Conservation (phyloP, 805 yeast species). For the Kodamaea sagamina region DNA sequence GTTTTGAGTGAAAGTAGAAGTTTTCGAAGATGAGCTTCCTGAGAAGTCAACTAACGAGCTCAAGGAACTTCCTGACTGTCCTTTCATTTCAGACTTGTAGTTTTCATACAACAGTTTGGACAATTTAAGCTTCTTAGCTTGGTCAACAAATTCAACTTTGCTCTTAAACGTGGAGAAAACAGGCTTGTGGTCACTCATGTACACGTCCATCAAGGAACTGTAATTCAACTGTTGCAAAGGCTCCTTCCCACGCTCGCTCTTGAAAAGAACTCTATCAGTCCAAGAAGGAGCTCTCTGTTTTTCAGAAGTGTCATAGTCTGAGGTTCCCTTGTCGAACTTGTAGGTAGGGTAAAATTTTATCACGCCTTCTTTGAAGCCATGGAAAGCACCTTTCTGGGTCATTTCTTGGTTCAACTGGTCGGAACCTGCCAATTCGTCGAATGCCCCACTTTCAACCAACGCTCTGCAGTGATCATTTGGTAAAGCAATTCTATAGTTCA, state of each 20-base stretch:
- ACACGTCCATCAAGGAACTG: constrained; percentile 58
- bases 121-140: constrained; percentile 30
- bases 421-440: constrained; percentile 54
- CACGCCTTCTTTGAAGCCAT: constrained; percentile 64
- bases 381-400: constrained; percentile 29
- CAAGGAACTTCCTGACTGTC: background rate
- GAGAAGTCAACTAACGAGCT: constrained; percentile 13
- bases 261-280: constrained; percentile 84
- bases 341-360: constrained; percentile 89
- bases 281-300: constrained; percentile 94
- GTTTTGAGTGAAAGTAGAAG: constrained; percentile 20
- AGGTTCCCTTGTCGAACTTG: constrained; percentile 87
- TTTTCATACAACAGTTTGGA: constrained; percentile 22
- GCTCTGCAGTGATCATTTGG: constrained; percentile 69
- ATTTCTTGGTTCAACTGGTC: constrained; percentile 84
- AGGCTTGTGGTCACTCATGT: constrained; percentile 88
- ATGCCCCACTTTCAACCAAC: constrained; percentile 49
- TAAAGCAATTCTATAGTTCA: constrained; percentile 79
- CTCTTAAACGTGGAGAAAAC: constrained; percentile 79
- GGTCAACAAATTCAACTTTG: constrained; percentile 65
- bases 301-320: constrained; percentile 82
- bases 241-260: constrained; percentile 45
- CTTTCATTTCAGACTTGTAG: constrained; percentile 8
- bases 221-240: constrained; percentile 64
- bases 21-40: constrained; percentile 12